phyloP scores from a whole-genome alignment of 192 early-diverging fungal species.

The Chytriomyces sp. region DNA sequence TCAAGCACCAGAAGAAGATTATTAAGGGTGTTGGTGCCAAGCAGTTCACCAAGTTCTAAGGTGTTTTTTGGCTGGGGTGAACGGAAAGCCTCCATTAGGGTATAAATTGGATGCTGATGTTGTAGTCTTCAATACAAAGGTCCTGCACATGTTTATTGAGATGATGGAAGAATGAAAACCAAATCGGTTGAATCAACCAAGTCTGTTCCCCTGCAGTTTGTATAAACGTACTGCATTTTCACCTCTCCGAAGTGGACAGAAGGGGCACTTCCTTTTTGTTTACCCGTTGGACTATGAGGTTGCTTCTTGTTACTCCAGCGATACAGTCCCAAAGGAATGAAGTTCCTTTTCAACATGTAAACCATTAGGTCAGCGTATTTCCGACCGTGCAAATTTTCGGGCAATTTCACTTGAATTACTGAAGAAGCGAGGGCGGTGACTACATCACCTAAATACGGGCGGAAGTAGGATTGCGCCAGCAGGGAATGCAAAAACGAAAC shows the following conservation, averaged over 20 bases:
- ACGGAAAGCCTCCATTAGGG: too few species aligned
- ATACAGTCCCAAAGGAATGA: slow-evolving; percentile 52
- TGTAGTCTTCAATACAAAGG: too few species aligned
- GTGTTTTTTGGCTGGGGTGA: too few species aligned
- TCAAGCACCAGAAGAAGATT: slow-evolving; percentile 88
- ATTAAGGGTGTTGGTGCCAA: slow-evolving; percentile 73
- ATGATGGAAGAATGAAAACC: slow-evolving; percentile 40
- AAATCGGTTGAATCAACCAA: slow-evolving; percentile 42
- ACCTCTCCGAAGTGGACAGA: neutral
- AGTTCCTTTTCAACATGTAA: slow-evolving; percentile 32
- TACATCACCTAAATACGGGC: slow-evolving; percentile 52
- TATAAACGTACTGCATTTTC: slow-evolving; percentile 52
- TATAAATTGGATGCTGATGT: too few species aligned
- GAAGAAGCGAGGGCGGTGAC: slow-evolving; percentile 34
- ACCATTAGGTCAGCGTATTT: slow-evolving; percentile 40
- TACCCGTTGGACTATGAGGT: neutral
- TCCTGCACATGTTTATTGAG: too few species aligned
- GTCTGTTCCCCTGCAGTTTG: slow-evolving; percentile 49
- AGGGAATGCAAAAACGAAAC: slow-evolving; percentile 51
- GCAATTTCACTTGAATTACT: slow-evolving; percentile 31
- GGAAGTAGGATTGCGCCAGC: slow-evolving; percentile 54
- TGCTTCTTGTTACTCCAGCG: neutral
- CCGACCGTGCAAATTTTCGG: slow-evolving; percentile 20
- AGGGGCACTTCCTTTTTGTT: neutral
- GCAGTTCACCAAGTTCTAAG: slow-evolving; percentile 93